phyloP scores from a whole-genome alignment of 805 yeast species.

The Priceomyces melissophilus region DNA sequence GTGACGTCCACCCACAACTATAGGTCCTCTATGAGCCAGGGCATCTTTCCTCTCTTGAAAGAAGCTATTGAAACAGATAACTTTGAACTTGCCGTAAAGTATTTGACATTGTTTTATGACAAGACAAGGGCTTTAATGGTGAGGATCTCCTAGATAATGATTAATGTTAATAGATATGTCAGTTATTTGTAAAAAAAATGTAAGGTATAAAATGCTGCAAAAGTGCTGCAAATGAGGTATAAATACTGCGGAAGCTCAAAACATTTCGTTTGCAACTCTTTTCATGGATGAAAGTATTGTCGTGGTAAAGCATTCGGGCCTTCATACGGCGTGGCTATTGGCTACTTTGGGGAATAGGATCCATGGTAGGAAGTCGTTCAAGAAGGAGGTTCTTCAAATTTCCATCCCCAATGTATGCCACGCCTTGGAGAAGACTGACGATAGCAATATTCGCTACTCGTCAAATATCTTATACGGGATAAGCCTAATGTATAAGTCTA shows the following conservation, averaged over 20 bases:
- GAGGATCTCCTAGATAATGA: slow-evolving; percentile 12
- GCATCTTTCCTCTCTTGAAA: slow-evolving; percentile 17
- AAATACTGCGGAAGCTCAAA: too few species aligned
- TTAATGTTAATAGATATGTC: slow-evolving; percentile 4
- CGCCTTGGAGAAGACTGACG: slow-evolving; percentile 5
- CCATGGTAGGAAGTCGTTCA: slow-evolving; percentile 21
- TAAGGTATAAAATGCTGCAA: too few species aligned
- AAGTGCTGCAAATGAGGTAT: too few species aligned
- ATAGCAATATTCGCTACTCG: slow-evolving; percentile 24
- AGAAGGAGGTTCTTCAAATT: slow-evolving; percentile 27
- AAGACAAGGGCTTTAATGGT: slow-evolving; percentile 16
- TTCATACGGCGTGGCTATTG: slow-evolving; percentile 33
- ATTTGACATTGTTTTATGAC: slow-evolving; percentile 22
- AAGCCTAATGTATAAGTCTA: slow-evolving; percentile 45
- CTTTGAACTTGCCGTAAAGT: slow-evolving; percentile 20
- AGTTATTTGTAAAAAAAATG: too few species aligned
- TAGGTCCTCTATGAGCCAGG: not conserved
- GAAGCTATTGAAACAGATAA: slow-evolving; percentile 18
- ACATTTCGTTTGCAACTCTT: too few species aligned
- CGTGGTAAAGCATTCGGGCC: slow-evolving; percentile 7
- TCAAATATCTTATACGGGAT: slow-evolving; percentile 49
- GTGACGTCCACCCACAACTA: slow-evolving; percentile 3
- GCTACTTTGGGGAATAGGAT: slow-evolving; percentile 41
- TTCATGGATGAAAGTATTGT: slow-evolving; percentile 2
- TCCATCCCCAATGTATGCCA: slow-evolving; percentile 44